Conservation (phyloP, 148 eudicot species). For the Camellia japonica region DNA sequence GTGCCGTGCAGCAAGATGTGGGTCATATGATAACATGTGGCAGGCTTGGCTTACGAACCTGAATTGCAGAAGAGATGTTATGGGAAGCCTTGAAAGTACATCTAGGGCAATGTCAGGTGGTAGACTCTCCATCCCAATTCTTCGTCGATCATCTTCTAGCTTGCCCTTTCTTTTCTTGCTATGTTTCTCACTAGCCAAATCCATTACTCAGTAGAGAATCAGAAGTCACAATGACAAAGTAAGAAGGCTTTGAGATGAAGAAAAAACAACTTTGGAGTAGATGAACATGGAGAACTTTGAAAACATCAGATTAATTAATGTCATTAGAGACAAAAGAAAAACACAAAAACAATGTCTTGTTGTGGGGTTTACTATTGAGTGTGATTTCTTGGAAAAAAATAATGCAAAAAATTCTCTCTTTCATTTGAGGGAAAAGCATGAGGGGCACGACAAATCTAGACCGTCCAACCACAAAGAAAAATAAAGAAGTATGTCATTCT, state of each 20-base stretch:
- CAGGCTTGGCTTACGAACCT: conserved; percentile 29
- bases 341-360: not conserved
- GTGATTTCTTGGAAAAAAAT: not conserved
- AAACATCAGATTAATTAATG: not conserved
- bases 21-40: conserved; percentile 23
- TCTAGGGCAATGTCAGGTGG: conserved; percentile 25
- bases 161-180: conserved; percentile 6
- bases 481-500: too few species aligned
- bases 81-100: conserved; percentile 32
- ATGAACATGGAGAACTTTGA: not conserved
- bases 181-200: not conserved
- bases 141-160: not conserved
- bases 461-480: not conserved
- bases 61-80: conserved; percentile 31
- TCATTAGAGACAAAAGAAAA: not conserved
- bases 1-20: conserved; percentile 20
- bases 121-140: conserved; percentile 14
- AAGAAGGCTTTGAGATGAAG: not conserved
- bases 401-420: not conserved
- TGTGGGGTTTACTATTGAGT: not conserved
- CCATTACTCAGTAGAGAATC: conserved; percentile 8
- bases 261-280: not conserved
- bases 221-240: not conserved
- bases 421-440: not conserved
- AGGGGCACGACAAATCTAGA: not conserved